A percentile compares a stretch with the other conserved stretches of the same genome.
These are phyloP conservation scores for Cordyceps farinosa DNA, from an alignment of 2,329 filamentous ascomycete species.

Conservation along the genomic window DNA sequence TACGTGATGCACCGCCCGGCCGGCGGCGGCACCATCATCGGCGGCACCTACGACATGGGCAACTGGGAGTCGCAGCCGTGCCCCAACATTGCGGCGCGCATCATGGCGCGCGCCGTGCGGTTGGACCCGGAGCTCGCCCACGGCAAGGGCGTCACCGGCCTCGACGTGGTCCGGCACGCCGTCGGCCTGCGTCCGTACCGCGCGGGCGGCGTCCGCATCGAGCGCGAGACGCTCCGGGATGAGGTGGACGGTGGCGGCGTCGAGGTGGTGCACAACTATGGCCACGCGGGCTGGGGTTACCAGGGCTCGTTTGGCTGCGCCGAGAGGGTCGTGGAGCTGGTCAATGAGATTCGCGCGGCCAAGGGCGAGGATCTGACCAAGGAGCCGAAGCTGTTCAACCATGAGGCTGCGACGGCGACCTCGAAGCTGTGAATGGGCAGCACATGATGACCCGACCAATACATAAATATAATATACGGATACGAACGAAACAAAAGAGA, in stretches of 20 bases:
- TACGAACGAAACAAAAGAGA: too few species aligned
- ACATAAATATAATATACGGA: too few species aligned
- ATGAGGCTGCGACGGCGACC: not conserved
- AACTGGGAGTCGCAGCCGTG: slow-evolving; percentile 79
- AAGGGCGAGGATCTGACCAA: slow-evolving; percentile 28
- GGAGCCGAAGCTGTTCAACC: slow-evolving; percentile 31
- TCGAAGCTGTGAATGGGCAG: slow-evolving; percentile 9
- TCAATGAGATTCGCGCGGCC: slow-evolving; percentile 52
- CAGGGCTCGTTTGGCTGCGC: slow-evolving; percentile 68
- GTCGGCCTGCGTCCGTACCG: slow-evolving; percentile 78
- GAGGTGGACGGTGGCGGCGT: slow-evolving; percentile 39
- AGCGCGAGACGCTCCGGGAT: slow-evolving; percentile 51
- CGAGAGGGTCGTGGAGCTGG: slow-evolving; percentile 61
- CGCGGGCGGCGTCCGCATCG: slow-evolving; percentile 69
- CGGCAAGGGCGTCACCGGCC: slow-evolving; percentile 65
- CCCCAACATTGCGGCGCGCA: slow-evolving; percentile 72
- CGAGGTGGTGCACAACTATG: slow-evolving; percentile 73
- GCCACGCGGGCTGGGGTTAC: slow-evolving; percentile 76
- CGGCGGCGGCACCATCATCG: slow-evolving; percentile 78
- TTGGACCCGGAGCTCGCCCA: slow-evolving; percentile 60
- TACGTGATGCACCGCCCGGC: slow-evolving; percentile 82
- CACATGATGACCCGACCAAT: too few species aligned
- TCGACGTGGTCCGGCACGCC: slow-evolving; percentile 75
- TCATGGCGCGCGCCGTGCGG: slow-evolving; percentile 74
- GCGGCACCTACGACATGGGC: slow-evolving; percentile 77